Base-by-base conservation (phyloP, 139 green algal genomes). In the Picochlorum costavermella region DNA sequence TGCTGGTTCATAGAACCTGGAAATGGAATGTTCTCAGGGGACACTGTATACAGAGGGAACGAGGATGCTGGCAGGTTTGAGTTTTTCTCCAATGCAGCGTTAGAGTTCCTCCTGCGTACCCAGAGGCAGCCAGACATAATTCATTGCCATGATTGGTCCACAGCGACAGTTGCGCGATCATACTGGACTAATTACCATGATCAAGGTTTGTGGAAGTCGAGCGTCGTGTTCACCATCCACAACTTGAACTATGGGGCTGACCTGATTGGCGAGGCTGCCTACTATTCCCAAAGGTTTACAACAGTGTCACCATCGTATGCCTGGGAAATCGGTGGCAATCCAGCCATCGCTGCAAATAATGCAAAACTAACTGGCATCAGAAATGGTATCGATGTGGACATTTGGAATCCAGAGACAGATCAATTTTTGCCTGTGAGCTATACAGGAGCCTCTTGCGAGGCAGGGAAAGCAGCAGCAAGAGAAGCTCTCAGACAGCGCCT, bases 121-220 rank as follows among this genome's bases (percentile, higher is more conserved):
- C 64, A 67, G 9, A 74, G 86, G 12, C 60, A 82, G 63, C 69
- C 87, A 17, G 78, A 95, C 80, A 87, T 98, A 63, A 56, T 98
- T 56, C 92, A 98, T 82, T 95, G 86, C 79, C 92, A 98, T 72
- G 92, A 98, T 78, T 95, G 87, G 87, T 80, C 78, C 63, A 88
- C 83, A 6, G 92, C 92, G 0, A 71, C 79, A 13, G 78, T 86
- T 36, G 79, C 79, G 66, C 78, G 72, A 20, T 53, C 53, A 4
- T 89, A 86, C 63, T 90, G 78, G 85, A 64, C 81, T 5, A 74
- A 93, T 50, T 97, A 96, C 82, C 79, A 95, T 49, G 50, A 84
- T 20, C 89, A 88, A 56, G 90, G 91, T 31, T 77, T 98, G 50
- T 83, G 70, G 70, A 93, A 91, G 64, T 79, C 92, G 46, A 84